phyloP scores from a whole-genome alignment of 257 asterid genomes.

The Nicotiana obtusifolia region DNA sequence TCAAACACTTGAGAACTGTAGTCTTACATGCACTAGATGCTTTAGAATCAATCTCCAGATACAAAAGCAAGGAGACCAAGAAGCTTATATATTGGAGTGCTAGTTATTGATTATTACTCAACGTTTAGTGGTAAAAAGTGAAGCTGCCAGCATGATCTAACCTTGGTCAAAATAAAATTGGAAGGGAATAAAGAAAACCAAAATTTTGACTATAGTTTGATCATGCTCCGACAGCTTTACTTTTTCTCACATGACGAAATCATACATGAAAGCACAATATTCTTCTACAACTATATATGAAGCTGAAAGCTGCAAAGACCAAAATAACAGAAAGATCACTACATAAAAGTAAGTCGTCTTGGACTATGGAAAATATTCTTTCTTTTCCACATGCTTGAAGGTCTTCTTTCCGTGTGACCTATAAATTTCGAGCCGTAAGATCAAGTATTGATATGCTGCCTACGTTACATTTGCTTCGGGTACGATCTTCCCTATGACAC shows the following conservation, averaged over 20 bases:
- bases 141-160: neutral
- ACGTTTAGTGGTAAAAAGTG: neutral
- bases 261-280: too few relatives aligned
- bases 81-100: neutral
- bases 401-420: too few relatives aligned
- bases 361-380: neutral
- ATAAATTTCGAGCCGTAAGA: too few relatives aligned
- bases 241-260: neutral
- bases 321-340: too few relatives aligned
- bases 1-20: too few relatives aligned
- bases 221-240: neutral
- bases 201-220: neutral
- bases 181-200: neutral
- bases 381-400: neutral
- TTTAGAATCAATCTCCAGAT: neutral
- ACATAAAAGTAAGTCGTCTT: too few relatives aligned
- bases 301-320: neutral
- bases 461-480: accelerated
- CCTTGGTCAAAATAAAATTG: neutral
- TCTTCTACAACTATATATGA: too few relatives aligned
- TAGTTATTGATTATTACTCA: neutral
- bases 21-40: too few relatives aligned
- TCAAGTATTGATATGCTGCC: too few relatives aligned
- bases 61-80: neutral
- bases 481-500: too few relatives aligned